Evolutionary conservation across 192 early-diverging fungal genomes (phyloP), one percentile per base, ranked within the genome.

Genomic region (Coemansia sp.): DNA sequence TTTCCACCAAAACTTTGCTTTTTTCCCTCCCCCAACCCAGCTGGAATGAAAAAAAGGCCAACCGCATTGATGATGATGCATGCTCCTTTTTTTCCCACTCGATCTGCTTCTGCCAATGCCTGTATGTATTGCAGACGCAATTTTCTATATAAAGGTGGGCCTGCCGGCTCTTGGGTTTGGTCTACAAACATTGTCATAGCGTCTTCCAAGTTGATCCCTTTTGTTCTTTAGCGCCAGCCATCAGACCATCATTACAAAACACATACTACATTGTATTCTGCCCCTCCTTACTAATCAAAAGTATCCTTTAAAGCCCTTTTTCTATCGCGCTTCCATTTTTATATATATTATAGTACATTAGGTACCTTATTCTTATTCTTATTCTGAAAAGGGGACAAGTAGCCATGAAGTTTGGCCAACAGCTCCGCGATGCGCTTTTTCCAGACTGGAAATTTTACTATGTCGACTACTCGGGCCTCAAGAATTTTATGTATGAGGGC

Each of bases 321-420:
- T 48, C 36, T 46, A 9, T 19, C 3, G 63, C 45, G 61, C 58
- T 61, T 68, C 57, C 37, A 42, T 67, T 49, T 67, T 2, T 26
- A 26, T 67, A 26, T 26, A 26, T 26, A 26, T 26, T 26, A 26
- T 26, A 26, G 26, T 26, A 54, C 51, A 54, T 54, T 13, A 8
- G 4, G 11, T 8, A 54, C 51, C 45, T 46, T 48, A 26, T 26
- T 26, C 26, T 26, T 26, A 26, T 3, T 26, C 26, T 26, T 26
- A 26, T 41, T n/a, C 26, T 40, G 22, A 49, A 32, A 40, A 13
- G 37, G 26, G 26, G 26, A 26, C 26, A 26, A 26, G 26, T 26
- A 58, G 61, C 42, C 52, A 96, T 96, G 94, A 96, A 96, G 85
- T 96, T 95, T 86, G 94, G 94, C 39, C 89, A 89, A 62, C 92